A percentile compares a stretch with the other conserved stretches of the same genome.
phyloP scores from a whole-genome alignment of 148 eudicot species.

The Vaccinium macrocarpon region DNA sequence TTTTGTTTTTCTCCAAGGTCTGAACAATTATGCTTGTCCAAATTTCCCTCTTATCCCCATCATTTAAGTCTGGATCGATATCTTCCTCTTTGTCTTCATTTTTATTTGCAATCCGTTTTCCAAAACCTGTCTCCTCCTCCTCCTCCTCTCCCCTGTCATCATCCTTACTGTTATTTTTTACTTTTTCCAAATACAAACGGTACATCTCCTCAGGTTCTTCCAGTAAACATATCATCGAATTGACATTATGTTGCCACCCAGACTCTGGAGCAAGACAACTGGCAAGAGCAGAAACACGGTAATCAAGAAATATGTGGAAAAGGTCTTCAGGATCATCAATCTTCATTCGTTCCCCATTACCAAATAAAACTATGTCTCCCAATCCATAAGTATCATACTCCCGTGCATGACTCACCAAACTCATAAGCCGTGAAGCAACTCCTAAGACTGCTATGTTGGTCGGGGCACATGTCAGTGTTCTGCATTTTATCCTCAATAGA shows the following conservation, averaged over 20 bases:
- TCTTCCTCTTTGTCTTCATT: too few relatives aligned
- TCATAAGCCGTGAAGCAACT: slow-evolving; percentile 34
- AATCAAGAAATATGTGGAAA: slow-evolving; percentile 43
- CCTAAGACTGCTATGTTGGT: slow-evolving; percentile 52
- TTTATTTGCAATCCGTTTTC: too few relatives aligned
- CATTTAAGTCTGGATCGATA: too few relatives aligned
- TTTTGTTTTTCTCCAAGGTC: slow-evolving; percentile 18
- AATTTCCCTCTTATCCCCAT: slow-evolving; percentile 10
- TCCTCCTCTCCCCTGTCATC: too few relatives aligned
- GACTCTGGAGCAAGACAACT: slow-evolving; percentile 34
- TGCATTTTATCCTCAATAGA: slow-evolving; percentile 27
- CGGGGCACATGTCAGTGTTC: slow-evolving; percentile 54
- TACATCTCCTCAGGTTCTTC: slow-evolving; percentile 41
- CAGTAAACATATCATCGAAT: slow-evolving; percentile 28
- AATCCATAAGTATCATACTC: slow-evolving; percentile 26
- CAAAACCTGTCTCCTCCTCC: too few relatives aligned
- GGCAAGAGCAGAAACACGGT: slow-evolving; percentile 32
- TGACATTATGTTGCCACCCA: slow-evolving; percentile 43
- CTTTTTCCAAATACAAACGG: slow-evolving; percentile 26
- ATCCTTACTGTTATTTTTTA: neutral
- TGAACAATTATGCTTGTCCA: slow-evolving; percentile 22
- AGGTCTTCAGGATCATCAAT: slow-evolving; percentile 53
- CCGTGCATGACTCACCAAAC: slow-evolving; percentile 4
- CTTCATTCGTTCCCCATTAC: slow-evolving; percentile 30
- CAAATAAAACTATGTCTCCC: slow-evolving; percentile 65